Conservation (phyloP, 139 green algal species). For the Haematococcus lacustris region DNA sequence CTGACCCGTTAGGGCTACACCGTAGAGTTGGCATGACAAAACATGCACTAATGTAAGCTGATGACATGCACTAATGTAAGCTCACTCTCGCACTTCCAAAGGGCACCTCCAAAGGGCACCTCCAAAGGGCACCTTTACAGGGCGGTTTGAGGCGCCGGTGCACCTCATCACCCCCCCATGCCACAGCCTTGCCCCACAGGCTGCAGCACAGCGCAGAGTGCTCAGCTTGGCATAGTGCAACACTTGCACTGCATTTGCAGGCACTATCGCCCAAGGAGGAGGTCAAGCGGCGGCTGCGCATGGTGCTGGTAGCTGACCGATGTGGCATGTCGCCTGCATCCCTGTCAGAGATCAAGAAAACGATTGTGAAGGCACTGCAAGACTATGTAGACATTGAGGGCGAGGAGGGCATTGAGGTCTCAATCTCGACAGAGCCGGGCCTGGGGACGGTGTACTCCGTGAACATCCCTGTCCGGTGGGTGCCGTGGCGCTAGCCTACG, state of each 20-base stretch:
- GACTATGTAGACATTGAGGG: constrained; percentile 82
- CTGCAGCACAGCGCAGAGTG: too few species aligned
- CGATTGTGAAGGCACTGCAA: constrained; percentile 49
- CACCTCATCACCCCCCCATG: too few species aligned
- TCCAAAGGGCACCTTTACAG: too few species aligned
- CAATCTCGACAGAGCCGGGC: constrained; percentile 66
- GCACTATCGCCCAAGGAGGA: constrained; percentile 38
- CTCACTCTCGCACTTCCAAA: too few species aligned
- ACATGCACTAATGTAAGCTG: too few species aligned
- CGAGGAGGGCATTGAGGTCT: constrained; percentile 73
- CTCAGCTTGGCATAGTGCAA: too few species aligned
- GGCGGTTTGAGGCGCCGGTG: too few species aligned
- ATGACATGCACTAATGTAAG: too few species aligned
- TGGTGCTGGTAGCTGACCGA: constrained; percentile 48
- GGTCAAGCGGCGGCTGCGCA: constrained; percentile 36
- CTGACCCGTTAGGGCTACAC: too few species aligned
- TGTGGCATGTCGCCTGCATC: constrained; percentile 73
- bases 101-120: too few species aligned
- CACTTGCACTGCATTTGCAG: constrained; percentile 11
- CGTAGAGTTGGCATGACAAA: too few species aligned
- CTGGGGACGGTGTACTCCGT: constrained; percentile 87
- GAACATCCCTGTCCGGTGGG: constrained; percentile 72
- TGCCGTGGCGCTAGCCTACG: constrained; percentile 12
- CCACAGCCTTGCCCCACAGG: too few species aligned
- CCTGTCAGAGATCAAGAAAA: constrained; percentile 68